Conservation (phyloP, 1,284 basidiomycete species). For the Trichosporon sp. region DNA sequence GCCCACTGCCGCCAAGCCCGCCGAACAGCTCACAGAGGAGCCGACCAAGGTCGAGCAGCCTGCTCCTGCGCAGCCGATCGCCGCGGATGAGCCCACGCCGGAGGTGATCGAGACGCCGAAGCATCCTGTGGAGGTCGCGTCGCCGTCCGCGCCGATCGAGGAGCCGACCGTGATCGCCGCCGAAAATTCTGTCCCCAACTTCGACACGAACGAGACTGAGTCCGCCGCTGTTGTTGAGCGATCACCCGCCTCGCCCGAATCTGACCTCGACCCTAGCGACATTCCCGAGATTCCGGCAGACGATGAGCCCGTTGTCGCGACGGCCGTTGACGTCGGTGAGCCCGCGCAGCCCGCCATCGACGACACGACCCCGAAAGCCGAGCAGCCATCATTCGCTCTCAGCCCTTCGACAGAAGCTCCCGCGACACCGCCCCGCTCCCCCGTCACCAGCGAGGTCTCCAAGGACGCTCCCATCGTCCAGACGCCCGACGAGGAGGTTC, state of each 20-base stretch:
- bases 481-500: slow-evolving; percentile 5
- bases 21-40: not conserved
- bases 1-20: not conserved
- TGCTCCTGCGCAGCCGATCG: not conserved
- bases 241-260: not conserved
- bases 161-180: not conserved
- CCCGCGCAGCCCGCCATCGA: not conserved
- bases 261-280: not conserved
- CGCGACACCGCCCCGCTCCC: not conserved
- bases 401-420: not conserved
- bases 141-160: not conserved
- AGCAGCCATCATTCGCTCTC: not conserved
- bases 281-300: not conserved
- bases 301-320: not conserved
- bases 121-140: not conserved
- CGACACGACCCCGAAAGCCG: not conserved
- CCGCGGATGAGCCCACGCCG: not conserved
- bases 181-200: no score
- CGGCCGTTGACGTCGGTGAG: not conserved
- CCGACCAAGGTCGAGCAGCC: not conserved
- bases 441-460: not conserved
- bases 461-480: not conserved
- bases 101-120: not conserved
- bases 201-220: no score
- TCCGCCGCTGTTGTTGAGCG: not conserved